Conservation (phyloP, 306 rosid genomes). For the Benincasa hispida region DNA sequence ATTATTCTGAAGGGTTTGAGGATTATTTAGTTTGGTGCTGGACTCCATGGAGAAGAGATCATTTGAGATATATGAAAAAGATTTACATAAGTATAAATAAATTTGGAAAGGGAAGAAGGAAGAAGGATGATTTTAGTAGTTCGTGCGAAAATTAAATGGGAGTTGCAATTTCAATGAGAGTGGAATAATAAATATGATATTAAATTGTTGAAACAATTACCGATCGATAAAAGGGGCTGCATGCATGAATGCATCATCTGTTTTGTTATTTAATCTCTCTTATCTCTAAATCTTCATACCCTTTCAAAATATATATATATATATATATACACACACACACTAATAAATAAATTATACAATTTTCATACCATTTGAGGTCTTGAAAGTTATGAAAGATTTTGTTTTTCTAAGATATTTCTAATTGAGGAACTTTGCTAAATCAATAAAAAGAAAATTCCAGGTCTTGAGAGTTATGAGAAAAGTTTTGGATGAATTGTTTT, state of each 20-base stretch:
- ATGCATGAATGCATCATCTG: constrained; percentile 1
- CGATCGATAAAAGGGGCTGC: constrained; percentile 18
- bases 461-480: no score
- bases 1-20: constrained; percentile 22
- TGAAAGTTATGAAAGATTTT: no score
- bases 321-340: no score
- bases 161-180: constrained; percentile 28
- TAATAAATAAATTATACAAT: no score
- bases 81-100: no score
- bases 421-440: no score
- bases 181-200: constrained; percentile 6
- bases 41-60: constrained; percentile 19
- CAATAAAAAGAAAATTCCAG: no score
- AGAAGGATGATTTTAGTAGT: constrained; percentile 5
- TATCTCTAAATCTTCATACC: background rate
- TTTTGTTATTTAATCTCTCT: background rate
- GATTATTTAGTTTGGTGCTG: background rate
- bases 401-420: no score
- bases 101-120: background rate
- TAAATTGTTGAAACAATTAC: constrained; percentile 21
- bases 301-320: background rate
- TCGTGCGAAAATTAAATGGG: constrained; percentile 16
- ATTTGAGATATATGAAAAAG: background rate
- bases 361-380: no score
- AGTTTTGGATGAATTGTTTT: no score